Conservation (phyloP, 192 early-diverging fungal genomes). For the Rhizophlyctis rosea region DNA sequence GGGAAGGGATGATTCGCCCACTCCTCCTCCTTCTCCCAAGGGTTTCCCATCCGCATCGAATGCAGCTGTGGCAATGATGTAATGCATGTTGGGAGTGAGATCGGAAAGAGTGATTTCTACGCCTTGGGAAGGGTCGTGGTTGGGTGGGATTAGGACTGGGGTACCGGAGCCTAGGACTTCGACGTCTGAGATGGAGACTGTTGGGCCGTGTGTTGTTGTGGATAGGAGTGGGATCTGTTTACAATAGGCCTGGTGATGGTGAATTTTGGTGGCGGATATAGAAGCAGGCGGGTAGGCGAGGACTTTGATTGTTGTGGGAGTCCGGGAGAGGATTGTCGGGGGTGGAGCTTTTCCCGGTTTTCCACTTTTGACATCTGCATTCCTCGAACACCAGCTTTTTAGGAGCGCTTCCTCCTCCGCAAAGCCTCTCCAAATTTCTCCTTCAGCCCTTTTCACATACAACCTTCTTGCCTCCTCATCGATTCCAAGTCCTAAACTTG, state of each 20-base stretch:
- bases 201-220: no score
- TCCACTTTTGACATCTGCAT: neutral
- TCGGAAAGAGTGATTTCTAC: conserved; percentile 36
- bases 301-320: conserved; percentile 38
- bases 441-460: conserved; percentile 17
- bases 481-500: no score
- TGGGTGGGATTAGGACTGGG: neutral
- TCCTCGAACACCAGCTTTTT: neutral
- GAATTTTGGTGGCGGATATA: conserved; percentile 1
- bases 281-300: conserved; percentile 24
- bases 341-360: no score
- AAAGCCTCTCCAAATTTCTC: conserved; percentile 9
- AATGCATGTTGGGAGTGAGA: conserved; percentile 27
- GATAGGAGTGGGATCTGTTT: conserved; percentile 10
- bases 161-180: conserved; percentile 31
- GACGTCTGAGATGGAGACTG: conserved; percentile 33
- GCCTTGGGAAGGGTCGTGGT: neutral
- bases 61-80: conserved; percentile 37
- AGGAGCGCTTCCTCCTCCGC: conserved; percentile 27
- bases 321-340: conserved; percentile 34
- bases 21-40: conserved; percentile 30
- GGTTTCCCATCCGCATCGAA: conserved; percentile 31
- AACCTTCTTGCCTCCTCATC: conserved; percentile 7
- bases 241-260: conserved; percentile 34
- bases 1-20: conserved; percentile 30